Evolutionary conservation across 352 stramenopile species (phyloP), one percentile per base, ranked within the genome.

Genomic region (Pythium insidiosum): DNA sequence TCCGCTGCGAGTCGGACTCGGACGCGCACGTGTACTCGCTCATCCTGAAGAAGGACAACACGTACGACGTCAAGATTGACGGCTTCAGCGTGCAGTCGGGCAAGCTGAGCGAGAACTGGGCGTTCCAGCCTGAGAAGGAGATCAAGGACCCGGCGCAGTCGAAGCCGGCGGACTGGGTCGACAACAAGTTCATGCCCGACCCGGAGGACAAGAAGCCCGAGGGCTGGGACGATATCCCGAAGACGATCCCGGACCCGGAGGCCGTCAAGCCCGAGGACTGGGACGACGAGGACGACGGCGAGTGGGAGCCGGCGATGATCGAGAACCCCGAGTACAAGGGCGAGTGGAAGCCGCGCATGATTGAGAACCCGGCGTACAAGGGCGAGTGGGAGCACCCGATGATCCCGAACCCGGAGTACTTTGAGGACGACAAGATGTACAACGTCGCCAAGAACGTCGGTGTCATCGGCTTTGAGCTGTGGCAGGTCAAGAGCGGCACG

Each of bases 331-430:
- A 98, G 33, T 98, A 97, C 84, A 98, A 99, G 83, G 97, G 97
- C 52, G 78, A 95, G 66, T 99, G 97, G 97, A 95, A 95, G 55
- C 90, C 94, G 6, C 96, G 94, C 58, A 97, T 98, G 74, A 98
- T 99, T 60, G 72, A 95, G 42, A 99, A 99, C 72, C 96, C 96
- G 7, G 95, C 96, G 29, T 99, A 99, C 89, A 99, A 99, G 80
- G 97, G 96, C 52, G 64, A 86, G 49, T 99, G 97, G 97, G 86
- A 84, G 38, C 95, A 98, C 63, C 95, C 95, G 20, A 66, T 97
- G 55, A 97, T 99, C 53, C 47, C 75, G 30, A 99, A 99, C 76
- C 95, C 96, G 10, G 91, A 98, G 23, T 99, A 97, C 68, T 87
- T 95, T 36, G 84, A 97, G 51, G 92, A 99, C 62, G 74, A 94